phyloP scores from a whole-genome alignment of 2,329 filamentous ascomycete species.

The Colletotrichum sp. region DNA sequence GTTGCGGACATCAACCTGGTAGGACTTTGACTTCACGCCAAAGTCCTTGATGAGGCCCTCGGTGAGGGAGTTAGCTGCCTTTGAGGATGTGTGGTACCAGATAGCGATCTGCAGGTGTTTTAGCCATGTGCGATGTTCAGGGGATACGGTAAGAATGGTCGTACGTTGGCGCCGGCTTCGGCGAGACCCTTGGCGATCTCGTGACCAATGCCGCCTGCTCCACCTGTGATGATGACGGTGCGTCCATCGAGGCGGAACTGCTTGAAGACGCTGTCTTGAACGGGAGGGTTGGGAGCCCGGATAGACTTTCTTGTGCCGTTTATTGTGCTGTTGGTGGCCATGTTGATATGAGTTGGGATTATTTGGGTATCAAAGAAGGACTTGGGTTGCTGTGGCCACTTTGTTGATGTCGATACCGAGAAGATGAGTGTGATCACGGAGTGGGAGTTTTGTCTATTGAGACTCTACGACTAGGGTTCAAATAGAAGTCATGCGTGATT shows the following conservation, averaged over 20 bases:
- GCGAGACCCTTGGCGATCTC: slow-evolving; percentile 8
- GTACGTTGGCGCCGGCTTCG: slow-evolving; percentile 11
- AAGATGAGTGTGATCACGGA: not conserved
- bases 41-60: slow-evolving; percentile 2
- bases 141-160: not conserved
- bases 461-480: not conserved
- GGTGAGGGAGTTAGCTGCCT: not conserved
- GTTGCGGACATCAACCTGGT: slow-evolving; percentile 39
- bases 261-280: slow-evolving; percentile 12
- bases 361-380: not conserved
- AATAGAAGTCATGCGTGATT: not conserved
- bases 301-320: not conserved
- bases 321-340: not conserved
- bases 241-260: slow-evolving; percentile 17
- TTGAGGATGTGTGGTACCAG: slow-evolving; percentile 8
- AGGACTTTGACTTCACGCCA: slow-evolving; percentile 28
- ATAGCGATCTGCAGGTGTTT: not conserved
- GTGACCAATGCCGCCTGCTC: slow-evolving; percentile 2
- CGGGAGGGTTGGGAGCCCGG: not conserved
- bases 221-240: slow-evolving; percentile 1
- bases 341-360: not conserved
- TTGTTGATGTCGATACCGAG: not conserved
- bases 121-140: not conserved
- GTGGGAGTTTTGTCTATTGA: not conserved
- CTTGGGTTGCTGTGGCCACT: not conserved